Percentiles rank a stretch among this genome's conserved stretches.
phyloP scores from a whole-genome alignment of 495 filamentous ascomycete species.

The Zalerion maritima region DNA sequence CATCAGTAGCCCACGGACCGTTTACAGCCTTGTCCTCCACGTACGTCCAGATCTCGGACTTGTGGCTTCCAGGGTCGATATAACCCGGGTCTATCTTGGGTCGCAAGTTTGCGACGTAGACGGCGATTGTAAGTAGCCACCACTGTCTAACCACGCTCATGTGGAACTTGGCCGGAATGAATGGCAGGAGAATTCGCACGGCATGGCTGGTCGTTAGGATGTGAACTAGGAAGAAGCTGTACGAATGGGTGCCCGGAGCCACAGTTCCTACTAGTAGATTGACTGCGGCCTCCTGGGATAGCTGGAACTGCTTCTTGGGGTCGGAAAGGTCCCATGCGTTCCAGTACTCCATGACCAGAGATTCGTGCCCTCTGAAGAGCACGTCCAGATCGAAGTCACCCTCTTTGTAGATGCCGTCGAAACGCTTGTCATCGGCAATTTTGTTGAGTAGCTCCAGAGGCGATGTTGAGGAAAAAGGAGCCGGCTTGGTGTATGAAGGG shows the following conservation, averaged over 20 bases:
- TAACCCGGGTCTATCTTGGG: constrained; percentile 52
- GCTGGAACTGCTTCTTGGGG: constrained; percentile 54
- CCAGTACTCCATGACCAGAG: constrained; percentile 69
- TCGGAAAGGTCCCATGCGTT: constrained; percentile 61
- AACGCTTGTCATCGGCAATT: constrained; percentile 35
- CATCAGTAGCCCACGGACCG: constrained; percentile 49
- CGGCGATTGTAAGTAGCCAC: constrained; percentile 69
- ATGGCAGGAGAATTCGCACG: constrained; percentile 66
- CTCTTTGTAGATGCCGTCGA: constrained; percentile 45
- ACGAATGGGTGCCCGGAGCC: constrained; percentile 40
- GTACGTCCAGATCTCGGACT: constrained; percentile 60
- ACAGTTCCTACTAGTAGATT: constrained; percentile 53
- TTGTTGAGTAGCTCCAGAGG: constrained; percentile 52
- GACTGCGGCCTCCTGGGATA: constrained; percentile 62
- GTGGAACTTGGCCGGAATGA: constrained; percentile 60
- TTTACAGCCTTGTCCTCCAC: constrained; percentile 53
- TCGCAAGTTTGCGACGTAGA: constrained; percentile 62
- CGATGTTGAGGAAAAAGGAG: constrained; percentile 37
- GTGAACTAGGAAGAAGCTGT: constrained; percentile 80
- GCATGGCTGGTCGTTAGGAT: constrained; percentile 75
- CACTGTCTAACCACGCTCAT: constrained; percentile 62
- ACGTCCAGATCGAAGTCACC: constrained; percentile 42
- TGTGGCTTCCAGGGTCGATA: constrained; percentile 43
- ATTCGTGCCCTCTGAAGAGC: constrained; percentile 54
- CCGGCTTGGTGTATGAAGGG: constrained; percentile 43